Percentiles rank a stretch among this genome's conserved stretches.
phyloP scores from a whole-genome alignment of 78 protist species.

The Dictyostelium firmibasis region DNA sequence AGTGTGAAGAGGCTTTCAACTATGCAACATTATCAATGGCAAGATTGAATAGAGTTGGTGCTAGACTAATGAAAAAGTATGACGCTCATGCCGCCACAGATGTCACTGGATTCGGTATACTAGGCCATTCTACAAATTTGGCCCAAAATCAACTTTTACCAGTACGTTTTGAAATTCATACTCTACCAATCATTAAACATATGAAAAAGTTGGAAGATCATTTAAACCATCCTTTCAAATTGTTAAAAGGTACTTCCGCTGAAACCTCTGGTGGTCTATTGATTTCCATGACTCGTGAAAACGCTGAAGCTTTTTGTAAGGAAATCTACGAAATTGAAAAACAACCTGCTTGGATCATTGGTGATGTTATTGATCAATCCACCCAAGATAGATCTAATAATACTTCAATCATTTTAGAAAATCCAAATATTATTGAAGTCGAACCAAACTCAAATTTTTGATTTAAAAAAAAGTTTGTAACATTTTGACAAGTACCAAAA shows the following conservation, averaged over 20 bases:
- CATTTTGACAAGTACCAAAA: not conserved
- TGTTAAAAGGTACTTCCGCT: constrained; percentile 78
- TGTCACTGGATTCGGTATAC: constrained; percentile 93
- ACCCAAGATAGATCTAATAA: not conserved
- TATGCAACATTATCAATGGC: constrained; percentile 83
- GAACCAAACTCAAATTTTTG: constrained; percentile 37
- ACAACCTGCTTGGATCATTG: constrained; percentile 86
- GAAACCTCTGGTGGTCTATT: constrained; percentile 92
- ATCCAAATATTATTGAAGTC: constrained; percentile 28
- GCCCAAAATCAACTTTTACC: constrained; percentile 68
- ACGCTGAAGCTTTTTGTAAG: constrained; percentile 42
- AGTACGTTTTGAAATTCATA: constrained; percentile 61
- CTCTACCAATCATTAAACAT: constrained; percentile 73
- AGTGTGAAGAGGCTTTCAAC: constrained; percentile 39
- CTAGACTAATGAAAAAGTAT: constrained; percentile 84
- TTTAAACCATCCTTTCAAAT: constrained; percentile 36
- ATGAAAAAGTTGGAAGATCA: constrained; percentile 78
- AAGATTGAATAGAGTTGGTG: constrained; percentile 78
- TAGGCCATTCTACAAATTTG: constrained; percentile 89
- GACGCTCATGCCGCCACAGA: constrained; percentile 93
- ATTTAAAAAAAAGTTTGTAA: not conserved
- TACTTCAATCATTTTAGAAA: constrained; percentile 8
- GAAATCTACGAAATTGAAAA: constrained; percentile 82
- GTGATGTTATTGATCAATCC: constrained; percentile 48
- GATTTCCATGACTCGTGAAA: constrained; percentile 53